Evolutionary conservation across 2,329 filamentous ascomycete species (phyloP), one percentile per base, ranked within the genome.

Genomic region (Fusarium abutilonis): DNA sequence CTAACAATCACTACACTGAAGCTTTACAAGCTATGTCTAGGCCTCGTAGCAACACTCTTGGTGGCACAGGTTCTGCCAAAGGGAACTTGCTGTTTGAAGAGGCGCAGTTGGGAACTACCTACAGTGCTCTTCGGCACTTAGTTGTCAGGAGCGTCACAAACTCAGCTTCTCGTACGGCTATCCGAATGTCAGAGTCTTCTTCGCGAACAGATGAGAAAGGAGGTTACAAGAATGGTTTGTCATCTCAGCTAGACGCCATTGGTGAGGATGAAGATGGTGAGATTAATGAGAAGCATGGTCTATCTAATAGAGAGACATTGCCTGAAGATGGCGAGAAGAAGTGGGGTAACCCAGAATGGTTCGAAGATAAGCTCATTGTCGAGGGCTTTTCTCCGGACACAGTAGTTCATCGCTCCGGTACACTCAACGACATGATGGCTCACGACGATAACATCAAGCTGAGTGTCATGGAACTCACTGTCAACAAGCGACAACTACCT

Each of bases 401-500:
- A 0, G 63, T 68, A 0, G 53, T 64, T 2, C 68, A 74, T 21
- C 60, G 64, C 17, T 60, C 62, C 5, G 60, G 35, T 15, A 72
- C 72, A 1, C 74, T 78, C 13, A 69, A 75, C 47, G 62, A 71
- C 6, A 77, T 78, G 74, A 76, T 78, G 68, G 64, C 52, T 4
- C 43, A 56, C 40, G 74, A 77, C 35, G 72, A 74, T 8, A 74
- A 75, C 41, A 77, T 77, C 48, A 71, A 63, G 36, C 48, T 77
- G 28, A 71, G 70, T 48, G 63, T 70, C 6, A 70, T 68, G 28
- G 58, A 77, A n/a, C 70, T 78, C 3, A 74, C 67, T 3, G 67
- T 79, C 13, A 66, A 63, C 17, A 70, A 67, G n/a, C 72, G 73
- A 0, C 70, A 64, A 1, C 50, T 35, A 29, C 76, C 58, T 1